Conservation (phyloP, 2,329 filamentous ascomycete genomes). For the Claviceps sp. region DNA sequence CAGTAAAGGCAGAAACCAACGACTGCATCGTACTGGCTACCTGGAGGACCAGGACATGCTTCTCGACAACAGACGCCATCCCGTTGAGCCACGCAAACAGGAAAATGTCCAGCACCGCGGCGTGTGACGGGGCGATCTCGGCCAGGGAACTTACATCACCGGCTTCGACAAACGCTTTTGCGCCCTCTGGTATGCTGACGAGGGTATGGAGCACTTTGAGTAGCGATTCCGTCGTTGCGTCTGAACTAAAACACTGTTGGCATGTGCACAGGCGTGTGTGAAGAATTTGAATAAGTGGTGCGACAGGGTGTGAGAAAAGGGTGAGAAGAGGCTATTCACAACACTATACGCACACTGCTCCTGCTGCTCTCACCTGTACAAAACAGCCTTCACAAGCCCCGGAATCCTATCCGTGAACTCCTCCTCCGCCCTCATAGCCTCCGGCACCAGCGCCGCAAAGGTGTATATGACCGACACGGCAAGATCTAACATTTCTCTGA, state of each 20-base stretch:
- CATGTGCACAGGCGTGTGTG: not conserved
- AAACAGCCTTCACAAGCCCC: conserved; percentile 36
- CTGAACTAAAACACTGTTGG: conserved; percentile 24
- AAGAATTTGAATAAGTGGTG: not conserved
- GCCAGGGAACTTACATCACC: conserved; percentile 41
- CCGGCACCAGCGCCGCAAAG: conserved; percentile 44
- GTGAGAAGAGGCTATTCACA: too few relatives aligned
- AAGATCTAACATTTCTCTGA: conserved; percentile 48
- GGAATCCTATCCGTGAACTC: conserved; percentile 41
- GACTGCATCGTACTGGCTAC: conserved; percentile 34
- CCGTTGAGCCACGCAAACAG: conserved; percentile 42
- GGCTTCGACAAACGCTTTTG: conserved; percentile 31
- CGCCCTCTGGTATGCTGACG: conserved; percentile 37
- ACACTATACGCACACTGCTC: not conserved
- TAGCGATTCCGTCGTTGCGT: conserved; percentile 37
- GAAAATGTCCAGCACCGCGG: conserved; percentile 41
- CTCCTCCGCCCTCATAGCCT: conserved; percentile 26
- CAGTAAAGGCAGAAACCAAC: conserved; percentile 40
- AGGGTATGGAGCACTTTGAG: conserved; percentile 45
- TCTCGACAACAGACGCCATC: conserved; percentile 20
- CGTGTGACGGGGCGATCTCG: conserved; percentile 41
- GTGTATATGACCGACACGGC: conserved; percentile 50
- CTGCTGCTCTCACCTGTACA: conserved; percentile 31
- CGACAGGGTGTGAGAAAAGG: too few relatives aligned
- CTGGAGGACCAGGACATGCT: conserved; percentile 19